Evolutionary conservation across 305 asterid genomes (phyloP).

Genomic region (Solanum hybrid): DNA sequence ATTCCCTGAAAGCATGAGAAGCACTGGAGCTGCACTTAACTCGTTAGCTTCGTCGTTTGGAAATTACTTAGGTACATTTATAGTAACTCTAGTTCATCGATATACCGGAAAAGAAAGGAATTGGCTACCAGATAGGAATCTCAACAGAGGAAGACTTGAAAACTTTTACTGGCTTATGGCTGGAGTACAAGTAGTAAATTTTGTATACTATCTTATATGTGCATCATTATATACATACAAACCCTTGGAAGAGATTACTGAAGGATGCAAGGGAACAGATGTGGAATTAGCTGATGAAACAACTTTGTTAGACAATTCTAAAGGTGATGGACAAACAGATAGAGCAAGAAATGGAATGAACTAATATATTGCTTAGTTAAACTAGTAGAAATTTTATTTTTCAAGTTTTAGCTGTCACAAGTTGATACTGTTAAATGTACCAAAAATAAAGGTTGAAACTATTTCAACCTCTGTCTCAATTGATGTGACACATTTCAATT

Average conservation of each 20-base stretch:
- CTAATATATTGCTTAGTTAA: not conserved
- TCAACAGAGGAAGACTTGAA: conserved; percentile 60
- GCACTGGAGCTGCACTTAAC: conserved; percentile 54
- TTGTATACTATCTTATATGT: conserved; percentile 44
- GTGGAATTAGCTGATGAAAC: conserved; percentile 11
- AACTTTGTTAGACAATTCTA: not conserved
- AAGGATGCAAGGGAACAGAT: conserved; percentile 12
- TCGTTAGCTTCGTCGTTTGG: conserved; percentile 55
- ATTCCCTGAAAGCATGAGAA: conserved; percentile 75
- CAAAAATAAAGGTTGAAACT: not conserved
- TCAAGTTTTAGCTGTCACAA: not conserved
- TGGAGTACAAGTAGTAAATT: conserved; percentile 49
- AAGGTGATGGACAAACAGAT: conserved; percentile 1
- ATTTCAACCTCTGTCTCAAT: not conserved
- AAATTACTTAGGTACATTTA: conserved; percentile 40
- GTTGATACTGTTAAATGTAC: not conserved
- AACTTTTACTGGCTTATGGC: conserved; percentile 57
- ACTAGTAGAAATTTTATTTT: not conserved
- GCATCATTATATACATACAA: conserved; percentile 50
- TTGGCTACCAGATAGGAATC: conserved; percentile 67
- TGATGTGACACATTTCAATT: not conserved
- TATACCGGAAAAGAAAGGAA: conserved; percentile 34
- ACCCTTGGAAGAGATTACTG: conserved; percentile 28
- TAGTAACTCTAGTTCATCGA: conserved; percentile 48
- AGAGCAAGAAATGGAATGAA: not conserved